Evolutionary conservation across 179 eudicot species (phyloP).

Genomic region (Heliamphora pulchella): DNA sequence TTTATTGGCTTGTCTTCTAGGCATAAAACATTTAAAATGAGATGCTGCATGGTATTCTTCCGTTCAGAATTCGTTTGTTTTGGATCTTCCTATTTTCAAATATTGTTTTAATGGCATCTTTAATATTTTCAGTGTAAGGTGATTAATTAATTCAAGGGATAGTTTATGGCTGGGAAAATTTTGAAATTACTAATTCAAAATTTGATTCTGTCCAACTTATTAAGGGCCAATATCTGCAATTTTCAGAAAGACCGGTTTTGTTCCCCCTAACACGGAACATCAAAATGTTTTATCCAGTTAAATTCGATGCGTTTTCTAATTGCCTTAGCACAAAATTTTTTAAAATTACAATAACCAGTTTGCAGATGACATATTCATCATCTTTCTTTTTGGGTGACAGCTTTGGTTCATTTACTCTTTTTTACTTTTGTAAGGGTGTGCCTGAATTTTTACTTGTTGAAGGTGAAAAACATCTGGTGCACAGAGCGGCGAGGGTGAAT

Average conservation of each 20-base stretch:
- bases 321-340: neutral
- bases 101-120: neutral
- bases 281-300: neutral
- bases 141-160: neutral
- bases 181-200: neutral
- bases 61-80: neutral
- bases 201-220: neutral
- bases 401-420: neutral
- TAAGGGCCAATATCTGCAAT: too few species aligned
- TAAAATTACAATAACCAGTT: neutral
- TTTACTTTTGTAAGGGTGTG: neutral
- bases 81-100: neutral
- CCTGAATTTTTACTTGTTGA: neutral
- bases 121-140: neutral
- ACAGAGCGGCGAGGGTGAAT: neutral
- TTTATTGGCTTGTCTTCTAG: constrained; percentile 6
- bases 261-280: neutral
- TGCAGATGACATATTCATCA: neutral
- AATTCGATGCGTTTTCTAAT: neutral
- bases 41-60: neutral
- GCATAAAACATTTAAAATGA: neutral
- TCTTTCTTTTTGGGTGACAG: neutral
- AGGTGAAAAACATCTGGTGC: neutral
- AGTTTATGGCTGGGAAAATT: neutral
- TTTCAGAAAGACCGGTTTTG: too few species aligned